phyloP scores from a whole-genome alignment of 1,284 basidiomycete genomes.

The Moniliophthora roreri region DNA sequence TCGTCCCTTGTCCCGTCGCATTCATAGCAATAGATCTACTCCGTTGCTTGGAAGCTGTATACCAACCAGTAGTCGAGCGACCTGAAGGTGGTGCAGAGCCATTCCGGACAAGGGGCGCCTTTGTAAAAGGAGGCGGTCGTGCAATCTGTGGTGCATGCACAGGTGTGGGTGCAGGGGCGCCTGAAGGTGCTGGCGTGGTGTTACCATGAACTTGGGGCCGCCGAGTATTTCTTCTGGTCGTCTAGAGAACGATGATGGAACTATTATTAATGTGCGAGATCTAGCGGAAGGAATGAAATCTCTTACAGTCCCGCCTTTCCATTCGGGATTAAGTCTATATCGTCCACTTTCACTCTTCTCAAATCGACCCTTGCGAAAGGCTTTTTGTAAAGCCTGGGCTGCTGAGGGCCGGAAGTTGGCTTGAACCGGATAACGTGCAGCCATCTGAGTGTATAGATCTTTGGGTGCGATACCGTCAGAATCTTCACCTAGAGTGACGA shows the following conservation, averaged over 20 bases:
- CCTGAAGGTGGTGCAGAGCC: conserved; percentile 29
- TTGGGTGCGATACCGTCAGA: conserved; percentile 77
- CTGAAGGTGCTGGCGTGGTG: conserved; percentile 34
- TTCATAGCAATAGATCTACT: no score
- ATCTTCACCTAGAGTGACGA: conserved; percentile 56
- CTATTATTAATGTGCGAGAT: conserved; percentile 9
- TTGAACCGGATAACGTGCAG: conserved; percentile 73
- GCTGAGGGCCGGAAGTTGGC: conserved; percentile 84
- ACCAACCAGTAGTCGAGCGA: conserved; percentile 1
- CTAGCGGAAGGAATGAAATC: not conserved
- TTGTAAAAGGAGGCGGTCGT: conserved; percentile 58
- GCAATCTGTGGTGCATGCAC: conserved; percentile 9
- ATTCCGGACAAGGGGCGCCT: conserved; percentile 44
- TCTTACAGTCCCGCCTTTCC: conserved; percentile 79
- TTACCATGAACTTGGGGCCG: conserved; percentile 53
- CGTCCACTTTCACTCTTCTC: conserved; percentile 70
- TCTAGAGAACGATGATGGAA: conserved; percentile 37
- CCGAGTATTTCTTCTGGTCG: conserved; percentile 63
- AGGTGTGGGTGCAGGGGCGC: conserved; percentile 22
- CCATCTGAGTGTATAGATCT: conserved; percentile 79
- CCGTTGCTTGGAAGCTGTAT: no score
- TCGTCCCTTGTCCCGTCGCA: not conserved
- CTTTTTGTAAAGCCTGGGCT: conserved; percentile 81
- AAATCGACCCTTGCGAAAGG: conserved; percentile 72
- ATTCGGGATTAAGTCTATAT: conserved; percentile 68